phyloP scores from a whole-genome alignment of 305 asterid species.

The Rubia balearica region DNA sequence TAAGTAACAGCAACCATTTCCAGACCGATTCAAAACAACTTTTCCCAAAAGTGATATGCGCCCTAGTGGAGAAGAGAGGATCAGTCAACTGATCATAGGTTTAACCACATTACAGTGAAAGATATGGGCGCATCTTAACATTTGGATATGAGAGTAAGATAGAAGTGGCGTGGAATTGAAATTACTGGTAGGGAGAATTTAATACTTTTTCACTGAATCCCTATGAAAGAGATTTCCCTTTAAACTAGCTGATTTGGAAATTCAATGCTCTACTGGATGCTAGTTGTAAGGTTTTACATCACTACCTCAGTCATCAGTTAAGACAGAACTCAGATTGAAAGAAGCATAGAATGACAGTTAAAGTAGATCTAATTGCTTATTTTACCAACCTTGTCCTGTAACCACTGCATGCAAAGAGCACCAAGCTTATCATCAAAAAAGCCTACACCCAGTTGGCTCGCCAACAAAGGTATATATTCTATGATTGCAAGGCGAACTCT shows the following conservation, averaged over 20 bases:
- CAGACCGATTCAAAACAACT: neutral
- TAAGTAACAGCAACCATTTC: neutral
- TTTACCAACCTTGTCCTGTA: constrained; percentile 74
- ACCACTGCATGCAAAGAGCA: constrained; percentile 94
- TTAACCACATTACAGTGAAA: neutral
- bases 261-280: neutral
- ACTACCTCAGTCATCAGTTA: neutral
- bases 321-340: neutral
- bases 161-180: neutral
- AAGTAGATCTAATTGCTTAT: constrained; percentile 10
- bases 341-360: neutral
- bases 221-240: neutral
- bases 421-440: constrained; percentile 89
- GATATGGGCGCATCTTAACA: neutral
- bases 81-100: neutral
- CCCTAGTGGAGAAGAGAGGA: neutral
- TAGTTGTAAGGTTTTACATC: neutral
- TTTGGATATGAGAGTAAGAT: neutral
- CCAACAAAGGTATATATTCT: constrained; percentile 83
- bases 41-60: neutral
- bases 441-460: constrained; percentile 86
- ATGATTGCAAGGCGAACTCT: constrained; percentile 92
- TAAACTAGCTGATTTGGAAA: neutral
- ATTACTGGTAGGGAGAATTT: neutral
- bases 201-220: neutral